phyloP scores from a whole-genome alignment of 768 basidiomycete species.

The Gautieria morchelliformis region DNA sequence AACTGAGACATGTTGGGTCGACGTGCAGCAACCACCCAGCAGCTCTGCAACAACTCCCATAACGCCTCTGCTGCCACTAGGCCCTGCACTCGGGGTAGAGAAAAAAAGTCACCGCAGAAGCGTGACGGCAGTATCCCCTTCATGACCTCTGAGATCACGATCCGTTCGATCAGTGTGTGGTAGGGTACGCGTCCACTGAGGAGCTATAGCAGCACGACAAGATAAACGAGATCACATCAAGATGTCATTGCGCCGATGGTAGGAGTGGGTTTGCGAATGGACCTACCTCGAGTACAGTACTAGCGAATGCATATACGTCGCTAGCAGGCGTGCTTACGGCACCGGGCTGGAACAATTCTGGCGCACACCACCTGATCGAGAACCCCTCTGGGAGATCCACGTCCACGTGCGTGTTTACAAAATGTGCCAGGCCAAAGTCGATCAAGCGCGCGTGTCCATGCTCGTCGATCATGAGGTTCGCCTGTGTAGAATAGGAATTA shows the following conservation, averaged over 20 bases:
- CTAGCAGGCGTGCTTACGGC: neutral
- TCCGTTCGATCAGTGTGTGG: too few relatives aligned
- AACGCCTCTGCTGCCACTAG: too few relatives aligned
- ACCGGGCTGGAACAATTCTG: neutral
- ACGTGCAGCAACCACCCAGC: too few relatives aligned
- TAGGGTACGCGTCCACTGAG: too few relatives aligned
- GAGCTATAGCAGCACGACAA: neutral
- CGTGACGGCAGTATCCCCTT: too few relatives aligned
- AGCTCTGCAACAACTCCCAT: too few relatives aligned
- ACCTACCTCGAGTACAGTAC: neutral
- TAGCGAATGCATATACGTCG: conserved; percentile 3
- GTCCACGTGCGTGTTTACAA: neutral
- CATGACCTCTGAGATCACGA: too few relatives aligned
- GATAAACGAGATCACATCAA: neutral
- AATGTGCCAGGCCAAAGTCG: conserved; percentile 9
- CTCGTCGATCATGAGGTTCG: conserved; percentile 8
- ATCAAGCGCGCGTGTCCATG: conserved; percentile 1
- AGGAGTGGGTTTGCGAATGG: neutral
- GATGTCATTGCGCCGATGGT: too few relatives aligned
- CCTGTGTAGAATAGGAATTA: neutral
- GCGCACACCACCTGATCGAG: conserved; percentile 1
- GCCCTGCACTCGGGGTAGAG: too few relatives aligned
- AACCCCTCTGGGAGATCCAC: neutral
- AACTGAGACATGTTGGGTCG: too few relatives aligned
- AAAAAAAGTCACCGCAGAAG: too few relatives aligned